Evolutionary conservation across 331 rosid species (phyloP).

Genomic region (Cydonia oblonga): DNA sequence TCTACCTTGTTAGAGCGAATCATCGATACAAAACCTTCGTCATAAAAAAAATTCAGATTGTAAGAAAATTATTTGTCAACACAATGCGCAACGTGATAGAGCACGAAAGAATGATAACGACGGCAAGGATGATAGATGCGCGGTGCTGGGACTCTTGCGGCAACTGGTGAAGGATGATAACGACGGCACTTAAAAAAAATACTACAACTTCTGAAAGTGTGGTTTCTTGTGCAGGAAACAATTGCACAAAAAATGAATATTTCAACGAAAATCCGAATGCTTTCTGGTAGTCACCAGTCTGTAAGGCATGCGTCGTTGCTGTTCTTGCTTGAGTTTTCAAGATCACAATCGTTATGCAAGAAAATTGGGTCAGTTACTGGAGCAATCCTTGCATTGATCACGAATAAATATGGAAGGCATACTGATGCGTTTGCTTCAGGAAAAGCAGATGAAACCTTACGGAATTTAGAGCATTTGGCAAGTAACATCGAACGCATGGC

Average conservation of each 20-base stretch:
- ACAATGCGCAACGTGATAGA: not conserved
- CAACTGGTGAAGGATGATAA: slow-evolving; percentile 22
- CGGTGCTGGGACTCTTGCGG: slow-evolving; percentile 18
- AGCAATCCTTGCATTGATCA: slow-evolving; percentile 28
- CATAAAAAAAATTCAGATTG: not conserved
- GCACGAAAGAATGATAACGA: not conserved
- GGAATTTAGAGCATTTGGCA: slow-evolving; percentile 28
- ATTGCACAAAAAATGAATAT: slow-evolving; percentile 10
- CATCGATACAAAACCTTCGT: not conserved
- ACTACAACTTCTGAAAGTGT: not conserved
- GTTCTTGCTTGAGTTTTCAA: slow-evolving; percentile 34
- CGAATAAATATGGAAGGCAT: slow-evolving; percentile 14
- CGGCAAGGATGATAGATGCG: slow-evolving; percentile 22
- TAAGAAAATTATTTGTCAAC: not conserved
- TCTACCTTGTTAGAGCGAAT: not conserved
- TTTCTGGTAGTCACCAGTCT: slow-evolving; percentile 25
- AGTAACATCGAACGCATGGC: slow-evolving; percentile 38
- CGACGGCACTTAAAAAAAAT: not conserved
- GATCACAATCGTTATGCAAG: slow-evolving; percentile 18
- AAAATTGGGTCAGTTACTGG: slow-evolving; percentile 32
- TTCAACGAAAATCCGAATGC: slow-evolving; percentile 12
- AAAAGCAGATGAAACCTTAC: slow-evolving; percentile 27
- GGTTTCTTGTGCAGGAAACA: slow-evolving; percentile 27
- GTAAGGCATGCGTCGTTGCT: slow-evolving; percentile 24
- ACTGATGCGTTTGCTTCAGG: slow-evolving; percentile 26